A percentile compares a stretch with the other conserved stretches of the same genome.
Evolutionary conservation across 148 eudicot genomes (phyloP).

Genomic region (Amaranthus palmeri): DNA sequence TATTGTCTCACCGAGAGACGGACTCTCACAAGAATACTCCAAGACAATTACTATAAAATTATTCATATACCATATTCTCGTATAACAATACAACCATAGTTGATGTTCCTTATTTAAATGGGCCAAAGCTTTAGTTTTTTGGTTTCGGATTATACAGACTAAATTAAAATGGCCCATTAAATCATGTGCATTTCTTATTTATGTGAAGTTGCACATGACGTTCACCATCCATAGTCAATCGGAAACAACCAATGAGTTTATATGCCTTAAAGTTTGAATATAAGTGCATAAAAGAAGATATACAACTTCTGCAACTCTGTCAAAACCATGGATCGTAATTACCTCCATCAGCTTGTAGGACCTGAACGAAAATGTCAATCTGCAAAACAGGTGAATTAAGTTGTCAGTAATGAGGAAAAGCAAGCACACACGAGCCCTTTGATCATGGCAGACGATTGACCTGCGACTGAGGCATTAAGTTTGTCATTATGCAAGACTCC

Average conservation of each 20-base stretch:
- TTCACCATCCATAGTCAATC: too few species aligned
- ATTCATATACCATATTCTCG: too few species aligned
- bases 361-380: constrained; percentile 97
- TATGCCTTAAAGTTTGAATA: neutral
- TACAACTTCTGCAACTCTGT: neutral
- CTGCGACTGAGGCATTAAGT: constrained; percentile 92
- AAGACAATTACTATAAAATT: too few species aligned
- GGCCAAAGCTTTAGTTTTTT: too few species aligned
- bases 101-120: too few species aligned
- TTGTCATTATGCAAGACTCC: constrained; percentile 89
- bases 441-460: constrained; percentile 22
- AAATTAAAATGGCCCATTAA: too few species aligned
- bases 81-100: too few species aligned
- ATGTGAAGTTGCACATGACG: too few species aligned
- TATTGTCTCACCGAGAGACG: too few species aligned
- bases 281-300: neutral
- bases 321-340: constrained; percentile 1
- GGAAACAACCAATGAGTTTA: neutral
- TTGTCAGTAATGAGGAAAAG: neutral
- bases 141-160: too few species aligned
- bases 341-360: constrained; percentile 99
- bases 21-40: too few species aligned
- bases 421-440: constrained; percentile 4
- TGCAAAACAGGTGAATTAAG: constrained; percentile 29
- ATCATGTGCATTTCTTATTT: too few species aligned